Base-by-base conservation (phyloP, 805 yeast genomes). In the Candida xyloterini region DNA sequence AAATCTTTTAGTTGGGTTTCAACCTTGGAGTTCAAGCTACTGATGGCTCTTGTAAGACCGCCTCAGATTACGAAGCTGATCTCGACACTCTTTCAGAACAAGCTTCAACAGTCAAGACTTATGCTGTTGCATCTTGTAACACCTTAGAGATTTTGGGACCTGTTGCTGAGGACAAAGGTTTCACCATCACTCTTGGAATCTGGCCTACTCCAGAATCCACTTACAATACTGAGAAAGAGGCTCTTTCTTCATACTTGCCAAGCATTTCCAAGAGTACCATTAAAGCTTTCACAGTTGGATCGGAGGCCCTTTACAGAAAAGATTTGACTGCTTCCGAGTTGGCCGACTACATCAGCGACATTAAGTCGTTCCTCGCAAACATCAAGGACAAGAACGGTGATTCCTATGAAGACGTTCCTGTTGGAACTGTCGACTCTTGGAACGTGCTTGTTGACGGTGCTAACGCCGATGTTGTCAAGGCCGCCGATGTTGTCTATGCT, bases 401-500 rank as follows among this genome's bases (percentile, higher is more conserved):
- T 56, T 77, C 91, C 18, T 89, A 83, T 65, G 58, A 73, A 40
- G 74, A 73, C 49, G 73, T 75, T 33, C 86, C 79, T 47, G 96
- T 91, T 49, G 98, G 98, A 50, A 81, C 90, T 42, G 97, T 88
- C 50, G 98, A 91, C 67, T 89, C 97, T 2, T 91, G 98, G 98
- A 86, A 91, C 65, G 74, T 85, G 47, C 65, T 86, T 47, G 96
- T 89, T 51, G 95, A 87, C 57, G 93, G 84, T 56, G 78, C 72
- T 52, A 71, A 81, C 50, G 55, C 67, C 36, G 77, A 83, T 18
- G 95, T 84, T 41, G 81, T 91, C 60, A 55, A 78, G 63, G 90
- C 88, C 37, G 71, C 95, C 33, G 98, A 91, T 64, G 71, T 87
- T 56, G 79, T 89, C 46, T 84, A 82, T 63, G 95, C 96, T 58